Percentiles rank a stretch among this genome's conserved stretches.
phyloP scores from a whole-genome alignment of 176 grass and related monocot genomes.

The Ananas comosus region DNA sequence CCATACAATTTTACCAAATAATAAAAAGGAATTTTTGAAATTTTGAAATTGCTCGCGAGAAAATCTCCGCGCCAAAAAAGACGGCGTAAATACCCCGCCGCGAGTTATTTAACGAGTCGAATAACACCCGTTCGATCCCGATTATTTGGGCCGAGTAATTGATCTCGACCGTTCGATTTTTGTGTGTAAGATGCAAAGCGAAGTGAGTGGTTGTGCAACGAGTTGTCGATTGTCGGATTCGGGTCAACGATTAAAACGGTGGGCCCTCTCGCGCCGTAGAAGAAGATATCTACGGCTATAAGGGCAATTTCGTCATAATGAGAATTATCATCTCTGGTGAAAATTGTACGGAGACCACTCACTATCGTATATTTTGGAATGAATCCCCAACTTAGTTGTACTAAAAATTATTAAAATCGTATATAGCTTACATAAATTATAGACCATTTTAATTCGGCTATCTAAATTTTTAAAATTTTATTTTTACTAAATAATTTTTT shows the following conservation, averaged over 20 bases:
- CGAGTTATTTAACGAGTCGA: not conserved
- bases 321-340: not conserved
- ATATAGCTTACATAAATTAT: no score
- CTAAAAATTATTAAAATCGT: no score
- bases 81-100: not conserved
- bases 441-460: no score
- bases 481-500: no score
- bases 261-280: not conserved
- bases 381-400: no score
- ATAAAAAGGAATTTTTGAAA: not conserved
- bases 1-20: not conserved
- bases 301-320: not conserved
- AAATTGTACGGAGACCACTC: not conserved
- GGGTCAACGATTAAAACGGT: not conserved
- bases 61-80: conserved; percentile 4
- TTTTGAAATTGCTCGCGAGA: conserved; percentile 4
- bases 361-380: no score
- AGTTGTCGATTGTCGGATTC: not conserved
- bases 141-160: not conserved
- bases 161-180: not conserved
- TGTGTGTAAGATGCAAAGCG: not conserved
- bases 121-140: not conserved
- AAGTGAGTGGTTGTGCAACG: not conserved
- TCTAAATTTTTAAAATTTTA: no score
- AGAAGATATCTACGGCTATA: not conserved